Evolutionary conservation across 2,329 filamentous ascomycete genomes (phyloP).

Genomic region (Penicillium rolfsii): DNA sequence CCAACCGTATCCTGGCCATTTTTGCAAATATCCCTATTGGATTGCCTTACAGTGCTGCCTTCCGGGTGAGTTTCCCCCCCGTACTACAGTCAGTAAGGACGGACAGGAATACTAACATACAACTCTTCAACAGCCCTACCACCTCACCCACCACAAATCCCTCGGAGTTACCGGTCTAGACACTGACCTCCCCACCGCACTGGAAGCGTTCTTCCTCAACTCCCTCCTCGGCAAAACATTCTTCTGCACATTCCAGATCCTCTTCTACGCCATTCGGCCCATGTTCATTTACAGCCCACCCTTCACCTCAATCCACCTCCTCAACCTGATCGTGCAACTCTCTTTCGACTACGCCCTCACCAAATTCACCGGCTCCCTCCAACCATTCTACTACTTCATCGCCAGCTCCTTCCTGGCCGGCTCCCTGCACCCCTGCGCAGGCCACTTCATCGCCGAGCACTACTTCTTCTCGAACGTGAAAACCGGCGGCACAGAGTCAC

Average conservation of each 20-base stretch:
- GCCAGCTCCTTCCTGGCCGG: constrained; percentile 92
- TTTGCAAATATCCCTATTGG: constrained; percentile 96
- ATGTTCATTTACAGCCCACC: constrained; percentile 92
- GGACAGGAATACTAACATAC: constrained; percentile 10
- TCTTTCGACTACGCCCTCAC: constrained; percentile 75
- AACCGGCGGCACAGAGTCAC: constrained; percentile 44
- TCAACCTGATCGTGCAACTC: constrained; percentile 79
- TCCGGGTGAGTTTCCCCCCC: constrained; percentile 64
- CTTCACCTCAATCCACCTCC: constrained; percentile 78
- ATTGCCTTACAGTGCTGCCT: constrained; percentile 92
- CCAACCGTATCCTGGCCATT: constrained; percentile 85
- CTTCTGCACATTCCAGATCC: constrained; percentile 98
- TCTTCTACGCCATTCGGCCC: constrained; percentile 96
- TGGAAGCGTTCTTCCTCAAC: constrained; percentile 92
- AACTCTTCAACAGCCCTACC: constrained; percentile 71
- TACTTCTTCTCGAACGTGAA: constrained; percentile 65
- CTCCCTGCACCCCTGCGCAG: constrained; percentile 88
- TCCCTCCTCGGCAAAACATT: constrained; percentile 94
- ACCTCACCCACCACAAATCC: constrained; percentile 98
- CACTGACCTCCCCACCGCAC: constrained; percentile 87
- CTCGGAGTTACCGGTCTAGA: constrained; percentile 95
- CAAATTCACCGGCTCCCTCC: constrained; percentile 54
- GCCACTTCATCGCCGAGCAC: constrained; percentile 98
- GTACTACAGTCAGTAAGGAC: neutral
- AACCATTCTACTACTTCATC: constrained; percentile 79